Percentiles rank a stretch among this genome's conserved stretches.
These are phyloP conservation scores for Colletotrichum kahawae DNA, from an alignment of 2,329 filamentous ascomycete species.

Conservation along the genomic window DNA sequence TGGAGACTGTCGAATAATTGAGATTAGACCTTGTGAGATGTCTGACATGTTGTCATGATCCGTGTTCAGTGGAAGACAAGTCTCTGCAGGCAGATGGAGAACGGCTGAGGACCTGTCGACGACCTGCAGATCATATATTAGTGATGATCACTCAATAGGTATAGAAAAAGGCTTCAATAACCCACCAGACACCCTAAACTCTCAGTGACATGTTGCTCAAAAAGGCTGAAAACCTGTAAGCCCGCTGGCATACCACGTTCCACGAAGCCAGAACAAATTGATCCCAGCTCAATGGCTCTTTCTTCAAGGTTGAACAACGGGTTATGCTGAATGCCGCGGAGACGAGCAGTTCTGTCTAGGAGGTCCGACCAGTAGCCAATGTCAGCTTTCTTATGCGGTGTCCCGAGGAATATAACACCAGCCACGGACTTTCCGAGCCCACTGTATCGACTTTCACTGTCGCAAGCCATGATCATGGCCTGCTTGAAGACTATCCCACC, in stretches of 20 bases:
- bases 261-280: accelerated
- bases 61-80: not conserved
- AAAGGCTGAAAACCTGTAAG: not conserved
- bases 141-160: accelerated
- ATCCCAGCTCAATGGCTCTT: not conserved
- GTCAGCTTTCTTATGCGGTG: not conserved
- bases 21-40: not conserved
- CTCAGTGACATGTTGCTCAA: accelerated
- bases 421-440: not conserved
- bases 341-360: accelerated
- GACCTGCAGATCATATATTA: accelerated
- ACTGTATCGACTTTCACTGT: not conserved
- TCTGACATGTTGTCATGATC: not conserved
- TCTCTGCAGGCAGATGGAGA: not conserved
- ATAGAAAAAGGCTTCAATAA: not conserved
- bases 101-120: not conserved
- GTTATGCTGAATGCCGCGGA: accelerated
- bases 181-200: accelerated
- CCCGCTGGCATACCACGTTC: not conserved
- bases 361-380: not conserved
- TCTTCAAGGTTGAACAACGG: accelerated
- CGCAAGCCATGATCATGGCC: not conserved
- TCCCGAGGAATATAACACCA: not conserved
- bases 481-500: not conserved
- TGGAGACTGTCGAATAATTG: not conserved